Evolutionary conservation across 148 eudicot genomes (phyloP), one percentile per base, ranked within the genome.

Genomic region (Rhododendron kiyosumense): DNA sequence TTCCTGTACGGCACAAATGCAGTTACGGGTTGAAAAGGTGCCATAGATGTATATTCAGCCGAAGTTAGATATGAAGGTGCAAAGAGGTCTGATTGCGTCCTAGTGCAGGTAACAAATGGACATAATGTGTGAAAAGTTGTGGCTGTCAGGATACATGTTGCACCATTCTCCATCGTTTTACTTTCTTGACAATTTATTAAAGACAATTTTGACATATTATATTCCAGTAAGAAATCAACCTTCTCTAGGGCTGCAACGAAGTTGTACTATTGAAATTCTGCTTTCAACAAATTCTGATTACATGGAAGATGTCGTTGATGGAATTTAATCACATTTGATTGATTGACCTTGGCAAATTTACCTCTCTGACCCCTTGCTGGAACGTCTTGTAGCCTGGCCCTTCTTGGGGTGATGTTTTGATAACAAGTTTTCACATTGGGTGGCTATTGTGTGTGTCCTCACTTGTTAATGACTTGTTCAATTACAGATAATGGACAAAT

Each of bases 341-440:
- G 38, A 34, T n/a, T 83, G 78, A 78, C 73, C 41, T 26, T 82
- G 76, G 26, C 45, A 77, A 59, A n/a, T 17, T 83, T 83, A 43
- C 22, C 36, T 34, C 48, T 75, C 38, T 36, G 22, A 69, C 59
- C 71, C 67, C 85, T 20, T 22, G 82, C 28, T 84, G 85, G 30
- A 87, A 34, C 59, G 82, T 85, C 57, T 86, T 91, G 88, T 84
- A 97, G 99, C 98, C 96, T 90, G 99, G 99, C 78, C 89, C 96
- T 85, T 91, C 89, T 61, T 97, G 99, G 98, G 93, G 90, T 77
- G 96, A 93, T 83, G 84, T 95, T 84, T 86, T 95, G 87, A 90
- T 95, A 79, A 90, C 93, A 86, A 93, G 93, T 85, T 95, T 98
- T 84, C 96, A 95, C 89, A 90, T 94, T 85, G 93, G 89, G n/a